A percentile compares a stretch with the other conserved stretches of the same genome.
These are phyloP conservation scores for Metschnikowia proteae DNA, from an alignment of 805 yeast species.

Conservation along the genomic window DNA sequence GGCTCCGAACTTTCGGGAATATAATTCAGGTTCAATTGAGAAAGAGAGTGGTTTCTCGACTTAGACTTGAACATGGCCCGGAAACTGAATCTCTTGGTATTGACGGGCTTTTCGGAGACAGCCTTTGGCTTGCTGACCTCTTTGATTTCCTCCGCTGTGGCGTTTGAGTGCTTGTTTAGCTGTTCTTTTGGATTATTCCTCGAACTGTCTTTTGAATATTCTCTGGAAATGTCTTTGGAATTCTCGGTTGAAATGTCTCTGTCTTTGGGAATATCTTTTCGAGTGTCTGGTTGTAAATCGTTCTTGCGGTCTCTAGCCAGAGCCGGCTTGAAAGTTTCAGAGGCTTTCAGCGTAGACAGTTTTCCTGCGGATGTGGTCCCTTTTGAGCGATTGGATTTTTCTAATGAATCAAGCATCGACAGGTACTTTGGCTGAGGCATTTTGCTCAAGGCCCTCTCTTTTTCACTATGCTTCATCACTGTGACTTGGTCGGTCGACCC, in stretches of 20 bases:
- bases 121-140: conserved; percentile 1
- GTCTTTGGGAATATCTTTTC: neutral
- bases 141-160: neutral
- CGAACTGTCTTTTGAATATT: neutral
- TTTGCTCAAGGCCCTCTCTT: neutral
- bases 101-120: conserved; percentile 5
- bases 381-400: neutral
- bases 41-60: conserved; percentile 28
- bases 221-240: neutral
- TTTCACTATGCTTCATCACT: neutral
- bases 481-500: neutral
- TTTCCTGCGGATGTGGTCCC: neutral
- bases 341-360: neutral
- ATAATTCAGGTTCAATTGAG: conserved; percentile 4
- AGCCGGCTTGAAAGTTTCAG: neutral
- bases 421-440: neutral
- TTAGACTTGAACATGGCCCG: conserved; percentile 36
- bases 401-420: conserved; percentile 1
- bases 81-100: conserved; percentile 36
- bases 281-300: neutral
- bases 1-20: conserved; percentile 10
- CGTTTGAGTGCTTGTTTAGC: neutral
- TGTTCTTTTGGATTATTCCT: neutral
- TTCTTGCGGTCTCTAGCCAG: neutral
- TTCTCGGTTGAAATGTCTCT: neutral